Percentiles rank a stretch among this genome's conserved stretches.
phyloP scores from a whole-genome alignment of 768 basidiomycete genomes.

The Russula foetens region DNA sequence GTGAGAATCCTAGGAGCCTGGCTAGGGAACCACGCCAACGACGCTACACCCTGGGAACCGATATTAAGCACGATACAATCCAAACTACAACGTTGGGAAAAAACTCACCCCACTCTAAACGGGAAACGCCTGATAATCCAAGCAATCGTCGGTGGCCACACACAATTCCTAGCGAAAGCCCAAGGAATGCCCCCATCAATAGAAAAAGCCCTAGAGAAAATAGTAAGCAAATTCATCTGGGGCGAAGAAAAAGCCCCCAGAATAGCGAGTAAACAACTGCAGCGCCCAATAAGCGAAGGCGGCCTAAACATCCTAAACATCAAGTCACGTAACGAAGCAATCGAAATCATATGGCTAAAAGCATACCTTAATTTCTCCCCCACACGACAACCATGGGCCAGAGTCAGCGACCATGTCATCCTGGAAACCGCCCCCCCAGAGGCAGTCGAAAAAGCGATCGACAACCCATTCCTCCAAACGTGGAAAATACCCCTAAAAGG shows the following conservation, averaged over 20 bases:
- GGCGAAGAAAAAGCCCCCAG: background rate
- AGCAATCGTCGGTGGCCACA: background rate
- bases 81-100: background rate
- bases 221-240: slow-evolving; percentile 19
- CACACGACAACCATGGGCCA: slow-evolving; percentile 14
- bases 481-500: slow-evolving; percentile 1
- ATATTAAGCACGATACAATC: background rate
- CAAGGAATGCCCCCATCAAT: background rate
- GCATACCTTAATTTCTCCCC: background rate
- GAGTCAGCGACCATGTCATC: background rate
- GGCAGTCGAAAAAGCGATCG: accelerated
- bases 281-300: background rate
- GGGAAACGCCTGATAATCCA: background rate
- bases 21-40: background rate
- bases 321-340: slow-evolving; percentile 4
- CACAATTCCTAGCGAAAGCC: background rate
- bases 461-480: slow-evolving; percentile 9
- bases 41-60: background rate
- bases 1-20: background rate
- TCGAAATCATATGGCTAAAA: slow-evolving; percentile 14
- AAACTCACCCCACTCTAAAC: background rate
- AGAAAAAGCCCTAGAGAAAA: background rate
- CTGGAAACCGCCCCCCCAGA: background rate
- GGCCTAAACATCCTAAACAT: slow-evolving; percentile 15
- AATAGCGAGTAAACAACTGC: background rate